Evolutionary conservation across 768 basidiomycete genomes (phyloP), one percentile per base, ranked within the genome.

Genomic region (Leccinum ochraceum): DNA sequence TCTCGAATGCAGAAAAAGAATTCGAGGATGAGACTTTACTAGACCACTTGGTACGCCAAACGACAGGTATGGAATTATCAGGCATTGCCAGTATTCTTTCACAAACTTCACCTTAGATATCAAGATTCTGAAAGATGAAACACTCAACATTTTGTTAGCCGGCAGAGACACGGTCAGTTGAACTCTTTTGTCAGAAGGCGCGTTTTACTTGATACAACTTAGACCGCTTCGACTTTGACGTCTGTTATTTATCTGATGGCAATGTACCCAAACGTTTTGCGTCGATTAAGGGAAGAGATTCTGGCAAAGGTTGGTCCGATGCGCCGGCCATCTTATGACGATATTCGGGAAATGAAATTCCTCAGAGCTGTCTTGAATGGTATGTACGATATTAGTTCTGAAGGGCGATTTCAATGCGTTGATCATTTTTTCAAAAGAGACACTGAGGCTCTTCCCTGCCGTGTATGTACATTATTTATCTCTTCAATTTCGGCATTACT

Each of bases 201-300:
- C 26, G 24, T n/a, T 54, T 57, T 48, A 64, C 51, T 6, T 20
- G 44, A 46, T 46, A 20, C n/a, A 53, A 32, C 7, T 9, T 30
- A 80, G 81, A 81, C 80, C 22, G 78, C 81, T 8, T 74, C 74
- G 30, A 76, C 75, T 1, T 67, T 84, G 52, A 82, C 77, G 3
- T 81, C 77, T 56, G 72, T 74, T 3, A 64, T 79, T 2, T 84
- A 84, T 67, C 71, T 79, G 63, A 75, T 85, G 39, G 71, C 81
- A 22, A 72, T 77, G 67, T 74, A 84, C 63, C 82, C 81, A 4
- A 61, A 74, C 0, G 71, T 81, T n/a, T 63, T 80, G 22, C 55
- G 26, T 16, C 70, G 73, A 5, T 66, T 83, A n/a, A 77, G 80
- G 6, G 69, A 75, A 50, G 83, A 84, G 57, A 74, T 84, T 26